A percentile compares a stretch with the other conserved stretches of the same genome.
These are phyloP conservation scores for Echites panduratus DNA, from an alignment of 257 asterid species.

Conservation along the genomic window DNA sequence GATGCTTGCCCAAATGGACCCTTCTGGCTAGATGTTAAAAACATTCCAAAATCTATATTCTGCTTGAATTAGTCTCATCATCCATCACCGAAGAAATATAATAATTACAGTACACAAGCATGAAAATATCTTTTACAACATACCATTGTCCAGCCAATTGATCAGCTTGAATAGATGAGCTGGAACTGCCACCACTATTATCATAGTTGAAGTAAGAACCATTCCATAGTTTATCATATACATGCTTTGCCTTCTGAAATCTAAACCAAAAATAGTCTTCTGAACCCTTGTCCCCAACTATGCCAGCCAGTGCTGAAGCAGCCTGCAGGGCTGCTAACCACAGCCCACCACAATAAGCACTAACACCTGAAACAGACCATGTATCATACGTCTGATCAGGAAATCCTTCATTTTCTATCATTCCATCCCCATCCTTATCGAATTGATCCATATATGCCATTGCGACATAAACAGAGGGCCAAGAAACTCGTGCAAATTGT, in stretches of 20 bases:
- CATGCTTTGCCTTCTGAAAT: constrained; percentile 78
- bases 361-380: constrained; percentile 88
- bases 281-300: constrained; percentile 72
- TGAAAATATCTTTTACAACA: not conserved
- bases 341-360: constrained; percentile 98
- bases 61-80: not conserved
- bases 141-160: constrained; percentile 98
- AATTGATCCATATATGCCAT: constrained; percentile 97
- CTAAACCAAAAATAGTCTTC: constrained; percentile 75
- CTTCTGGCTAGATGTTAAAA: not conserved
- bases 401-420: constrained; percentile 93
- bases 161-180: constrained; percentile 95
- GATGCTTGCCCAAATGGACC: too few relatives aligned
- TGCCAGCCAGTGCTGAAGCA: constrained; percentile 76
- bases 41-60: not conserved
- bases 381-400: constrained; percentile 97
- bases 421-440: constrained; percentile 95
- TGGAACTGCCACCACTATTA: constrained; percentile 52
- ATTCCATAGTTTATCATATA: constrained; percentile 76
- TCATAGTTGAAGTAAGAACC: constrained; percentile 89
- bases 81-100: not conserved
- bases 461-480: constrained; percentile 95
- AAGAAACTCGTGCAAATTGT: constrained; percentile 69
- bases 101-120: not conserved
- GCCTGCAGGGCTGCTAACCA: constrained; percentile 99